Conservation (phyloP, 1,139 yeast species). For the Magnusiomyces tetraspermus region DNA sequence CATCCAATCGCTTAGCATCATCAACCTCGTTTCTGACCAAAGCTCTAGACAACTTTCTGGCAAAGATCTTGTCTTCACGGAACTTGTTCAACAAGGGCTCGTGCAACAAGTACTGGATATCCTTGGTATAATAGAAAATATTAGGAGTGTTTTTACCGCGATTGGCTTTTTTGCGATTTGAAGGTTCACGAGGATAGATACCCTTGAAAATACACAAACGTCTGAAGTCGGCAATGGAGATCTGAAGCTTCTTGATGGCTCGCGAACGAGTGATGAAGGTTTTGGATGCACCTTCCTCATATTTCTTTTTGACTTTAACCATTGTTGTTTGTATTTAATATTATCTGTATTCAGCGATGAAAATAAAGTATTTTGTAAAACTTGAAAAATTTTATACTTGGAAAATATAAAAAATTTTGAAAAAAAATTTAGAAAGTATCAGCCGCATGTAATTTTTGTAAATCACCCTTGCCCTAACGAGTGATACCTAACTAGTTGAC, state of each 20-base stretch:
- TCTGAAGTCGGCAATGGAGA: constrained; percentile 93
- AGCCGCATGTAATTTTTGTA: too few relatives aligned
- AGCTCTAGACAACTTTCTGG: constrained; percentile 81
- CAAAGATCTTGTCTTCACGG: constrained; percentile 91
- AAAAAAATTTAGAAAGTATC: too few relatives aligned
- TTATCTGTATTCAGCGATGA: too few relatives aligned
- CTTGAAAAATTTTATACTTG: too few relatives aligned
- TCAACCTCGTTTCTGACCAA: constrained; percentile 86
- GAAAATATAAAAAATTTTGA: too few relatives aligned
- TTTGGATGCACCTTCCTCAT: constrained; percentile 4
- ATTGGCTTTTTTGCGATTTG: constrained; percentile 93
- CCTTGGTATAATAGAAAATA: constrained; percentile 89
- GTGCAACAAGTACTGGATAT: constrained; percentile 87
- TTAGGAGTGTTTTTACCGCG: constrained; percentile 95
- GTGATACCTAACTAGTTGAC: too few relatives aligned
- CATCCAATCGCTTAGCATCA: constrained; percentile 79
- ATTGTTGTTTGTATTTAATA: constrained; percentile 3
- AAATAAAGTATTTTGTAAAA: too few relatives aligned
- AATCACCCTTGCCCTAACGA: too few relatives aligned
- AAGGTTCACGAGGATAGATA: constrained; percentile 81
- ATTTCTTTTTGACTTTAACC: constrained; percentile 11
- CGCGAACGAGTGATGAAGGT: constrained; percentile 91
- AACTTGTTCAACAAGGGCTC: constrained; percentile 90
- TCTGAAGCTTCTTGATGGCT: constrained; percentile 86
- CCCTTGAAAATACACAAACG: constrained; percentile 96